These are phyloP conservation scores for Rubia yunnanensis DNA, from an alignment of 257 asterid species.

Conservation along the genomic window DNA sequence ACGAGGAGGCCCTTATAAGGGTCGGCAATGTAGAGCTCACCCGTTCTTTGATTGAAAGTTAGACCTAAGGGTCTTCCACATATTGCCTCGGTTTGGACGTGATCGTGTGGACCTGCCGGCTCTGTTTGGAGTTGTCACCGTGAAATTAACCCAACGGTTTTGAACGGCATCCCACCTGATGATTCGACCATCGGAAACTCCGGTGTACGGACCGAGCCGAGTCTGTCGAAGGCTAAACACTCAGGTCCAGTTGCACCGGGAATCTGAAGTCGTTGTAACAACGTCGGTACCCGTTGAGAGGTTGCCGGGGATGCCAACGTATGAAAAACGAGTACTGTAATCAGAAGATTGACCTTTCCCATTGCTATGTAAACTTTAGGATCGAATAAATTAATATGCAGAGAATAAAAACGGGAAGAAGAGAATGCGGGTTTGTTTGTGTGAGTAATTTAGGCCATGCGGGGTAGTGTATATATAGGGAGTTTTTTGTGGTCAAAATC, in stretches of 20 bases:
- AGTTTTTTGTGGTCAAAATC: too few relatives aligned
- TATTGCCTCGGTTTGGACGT: conserved; percentile 35
- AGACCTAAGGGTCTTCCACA: conserved; percentile 86
- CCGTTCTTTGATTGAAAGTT: conserved; percentile 30
- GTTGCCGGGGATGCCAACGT: not conserved
- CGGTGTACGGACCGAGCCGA: conserved; percentile 63
- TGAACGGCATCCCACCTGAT: conserved; percentile 47
- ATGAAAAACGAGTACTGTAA: too few relatives aligned
- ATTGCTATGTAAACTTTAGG: too few relatives aligned
- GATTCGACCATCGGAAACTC: conserved; percentile 66
- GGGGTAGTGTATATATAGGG: too few relatives aligned
- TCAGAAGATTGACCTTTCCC: too few relatives aligned
- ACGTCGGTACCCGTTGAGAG: not conserved
- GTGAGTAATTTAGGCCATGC: too few relatives aligned
- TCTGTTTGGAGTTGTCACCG: conserved; percentile 47
- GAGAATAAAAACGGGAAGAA: too few relatives aligned
- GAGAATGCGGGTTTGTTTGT: too few relatives aligned
- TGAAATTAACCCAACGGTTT: conserved; percentile 57
- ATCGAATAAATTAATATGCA: too few relatives aligned
- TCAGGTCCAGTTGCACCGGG: conserved; percentile 23
- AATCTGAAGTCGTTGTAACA: not conserved
- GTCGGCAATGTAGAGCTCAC: conserved; percentile 53
- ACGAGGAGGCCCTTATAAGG: conserved; percentile 53
- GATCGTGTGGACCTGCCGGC: too few relatives aligned
- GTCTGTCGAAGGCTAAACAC: conserved; percentile 42